A percentile compares a stretch with the other conserved stretches of the same genome.
phyloP scores from a whole-genome alignment of 2,329 filamentous ascomycete genomes.

The Hyphodiscus sp. region DNA sequence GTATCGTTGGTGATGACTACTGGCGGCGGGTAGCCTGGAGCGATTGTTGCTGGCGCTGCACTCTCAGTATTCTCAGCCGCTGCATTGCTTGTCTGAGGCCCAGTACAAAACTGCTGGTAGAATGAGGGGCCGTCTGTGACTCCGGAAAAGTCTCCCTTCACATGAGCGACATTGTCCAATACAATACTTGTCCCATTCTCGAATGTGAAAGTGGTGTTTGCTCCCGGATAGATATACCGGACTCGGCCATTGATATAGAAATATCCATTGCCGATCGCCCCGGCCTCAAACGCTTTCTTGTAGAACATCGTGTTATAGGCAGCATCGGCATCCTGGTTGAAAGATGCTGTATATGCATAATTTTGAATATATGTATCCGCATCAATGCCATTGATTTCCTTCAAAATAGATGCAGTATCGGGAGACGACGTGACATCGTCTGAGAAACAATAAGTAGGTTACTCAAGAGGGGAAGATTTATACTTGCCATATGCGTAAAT shows the following conservation, averaged over 20 bases:
- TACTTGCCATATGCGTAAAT: slow-evolving; percentile 44
- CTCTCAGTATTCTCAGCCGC: background rate
- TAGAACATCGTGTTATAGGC: slow-evolving; percentile 38
- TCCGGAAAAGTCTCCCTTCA: slow-evolving; percentile 30
- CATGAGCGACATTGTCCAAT: slow-evolving; percentile 30
- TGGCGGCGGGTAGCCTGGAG: slow-evolving; percentile 23
- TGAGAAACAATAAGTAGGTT: background rate
- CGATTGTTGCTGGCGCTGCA: slow-evolving; percentile 1
- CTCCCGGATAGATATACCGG: slow-evolving; percentile 33
- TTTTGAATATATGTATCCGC: slow-evolving; percentile 43
- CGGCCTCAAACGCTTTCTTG: slow-evolving; percentile 25
- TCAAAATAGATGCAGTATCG: slow-evolving; percentile 41
- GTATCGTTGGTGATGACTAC: slow-evolving; percentile 21
- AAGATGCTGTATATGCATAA: slow-evolving; percentile 33
- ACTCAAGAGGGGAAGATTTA: background rate
- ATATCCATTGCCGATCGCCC: slow-evolving; percentile 27
- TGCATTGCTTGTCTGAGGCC: background rate
- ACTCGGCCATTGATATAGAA: slow-evolving; percentile 33
- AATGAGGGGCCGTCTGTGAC: slow-evolving; percentile 26
- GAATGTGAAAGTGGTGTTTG: slow-evolving; percentile 34
- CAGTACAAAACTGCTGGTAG: slow-evolving; percentile 23
- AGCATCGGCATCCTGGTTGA: slow-evolving; percentile 35
- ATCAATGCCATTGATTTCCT: slow-evolving; percentile 50
- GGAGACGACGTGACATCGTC: slow-evolving; percentile 38
- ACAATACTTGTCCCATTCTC: slow-evolving; percentile 33